These are phyloP conservation scores for Logfia minima DNA, from an alignment of 129 eudicot genomes.

Conservation along the genomic window DNA sequence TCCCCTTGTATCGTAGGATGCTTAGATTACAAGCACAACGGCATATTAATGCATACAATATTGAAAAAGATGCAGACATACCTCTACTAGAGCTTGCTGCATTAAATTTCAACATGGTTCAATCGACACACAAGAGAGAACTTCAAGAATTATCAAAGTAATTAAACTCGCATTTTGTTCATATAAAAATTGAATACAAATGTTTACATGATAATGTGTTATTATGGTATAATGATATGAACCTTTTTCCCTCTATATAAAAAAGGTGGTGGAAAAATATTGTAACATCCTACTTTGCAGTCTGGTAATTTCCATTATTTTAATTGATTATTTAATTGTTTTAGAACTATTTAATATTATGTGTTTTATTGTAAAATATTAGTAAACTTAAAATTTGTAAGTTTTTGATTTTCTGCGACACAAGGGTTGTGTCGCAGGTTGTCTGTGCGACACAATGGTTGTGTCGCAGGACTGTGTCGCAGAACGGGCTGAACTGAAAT, in stretches of 20 bases:
- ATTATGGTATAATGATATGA: neutral
- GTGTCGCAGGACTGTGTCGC: no score
- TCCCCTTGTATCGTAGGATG: constrained; percentile 4
- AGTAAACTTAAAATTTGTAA: no score
- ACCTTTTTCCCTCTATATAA: neutral
- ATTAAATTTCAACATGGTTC: neutral
- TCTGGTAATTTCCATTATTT: no score
- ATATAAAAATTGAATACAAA: neutral
- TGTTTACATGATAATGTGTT: neutral
- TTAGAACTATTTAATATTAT: no score
- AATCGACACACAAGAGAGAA: neutral
- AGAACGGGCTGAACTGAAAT: no score
- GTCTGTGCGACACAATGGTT: no score
- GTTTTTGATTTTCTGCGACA: no score
- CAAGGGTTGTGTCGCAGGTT: no score
- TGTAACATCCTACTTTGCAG: no score
- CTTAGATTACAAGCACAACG: neutral
- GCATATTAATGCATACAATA: neutral
- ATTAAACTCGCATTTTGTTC: neutral
- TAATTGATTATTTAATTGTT: no score
- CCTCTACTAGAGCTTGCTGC: neutral
- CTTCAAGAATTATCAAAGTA: neutral
- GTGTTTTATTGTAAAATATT: no score
- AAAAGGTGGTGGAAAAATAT: neutral
- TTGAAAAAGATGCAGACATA: neutral